Base-by-base conservation (phyloP, 768 basidiomycete species). In the Trametes punicea region DNA sequence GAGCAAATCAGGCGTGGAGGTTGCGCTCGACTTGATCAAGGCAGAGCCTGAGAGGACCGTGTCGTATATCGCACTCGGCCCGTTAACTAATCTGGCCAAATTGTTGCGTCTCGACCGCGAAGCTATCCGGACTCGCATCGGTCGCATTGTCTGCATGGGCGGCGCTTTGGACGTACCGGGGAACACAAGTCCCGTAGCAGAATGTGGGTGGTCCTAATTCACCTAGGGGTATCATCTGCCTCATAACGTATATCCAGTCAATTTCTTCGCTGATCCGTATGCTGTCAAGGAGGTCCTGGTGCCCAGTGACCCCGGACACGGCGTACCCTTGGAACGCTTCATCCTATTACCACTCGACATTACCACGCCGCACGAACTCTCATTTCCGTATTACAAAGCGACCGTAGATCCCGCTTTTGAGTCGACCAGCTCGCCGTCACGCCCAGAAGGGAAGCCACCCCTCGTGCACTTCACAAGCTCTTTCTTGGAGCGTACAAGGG, bases 111-210 rank as follows among this genome's bases (percentile, higher is more conserved):
- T 74, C 39, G 78, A 90, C 61, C 76, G 79, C 9, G 66, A 73
- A 31, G 72, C 78, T 10, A 74, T 93, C 27, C 70, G 71, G 7
- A 70, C 78, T 11, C 81, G 81, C 39, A 80, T 92, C 26, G 90
- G 85, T 4, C 79, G 85, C n/a, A 73, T 98, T 7, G 72, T 94
- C 20, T 86, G 84, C 68, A 96, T 98, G 93, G 94, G 94, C n/a
- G 94, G 93, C 13, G 88, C 93, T 2, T 69, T 98, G 21, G 92
- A 95, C 61, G 89, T 92, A 29, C 92, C 94, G 0, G 94, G 94
- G 2, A 98, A 96, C 62, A 88, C 85, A 0, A 82, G 77, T 23
- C 83, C 92, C 7, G 77, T 81, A 3, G 88, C 93, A 55, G 94
- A 97, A 70, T 96, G 93, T 90, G 71, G 70, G 83, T 68, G 30